These are phyloP conservation scores for Daldinia decipiens DNA, from an alignment of 495 filamentous ascomycete genomes.

Conservation along the genomic window DNA sequence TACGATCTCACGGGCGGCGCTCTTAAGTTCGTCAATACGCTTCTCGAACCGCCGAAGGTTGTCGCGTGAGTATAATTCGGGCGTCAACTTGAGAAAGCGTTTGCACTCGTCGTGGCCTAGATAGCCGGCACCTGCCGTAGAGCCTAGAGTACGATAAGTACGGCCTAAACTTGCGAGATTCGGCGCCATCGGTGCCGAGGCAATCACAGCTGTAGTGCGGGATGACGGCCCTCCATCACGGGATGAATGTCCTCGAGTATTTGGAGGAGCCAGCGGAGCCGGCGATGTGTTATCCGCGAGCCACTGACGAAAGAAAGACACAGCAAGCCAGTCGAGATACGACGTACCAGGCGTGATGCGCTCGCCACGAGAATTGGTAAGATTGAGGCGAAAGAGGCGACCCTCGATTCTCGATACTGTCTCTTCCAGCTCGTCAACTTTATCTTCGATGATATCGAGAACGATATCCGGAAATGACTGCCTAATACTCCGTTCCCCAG, in stretches of 20 bases:
- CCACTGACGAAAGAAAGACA: constrained; percentile 89
- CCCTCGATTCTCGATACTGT: constrained; percentile 74
- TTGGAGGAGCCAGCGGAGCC: constrained; percentile 62
- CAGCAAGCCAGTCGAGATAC: constrained; percentile 87
- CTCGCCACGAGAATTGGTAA: constrained; percentile 83
- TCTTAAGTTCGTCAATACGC: constrained; percentile 86
- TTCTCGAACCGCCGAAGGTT: constrained; percentile 83
- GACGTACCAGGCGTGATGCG: constrained; percentile 78
- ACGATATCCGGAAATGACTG: constrained; percentile 75
- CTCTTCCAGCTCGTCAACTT: constrained; percentile 84
- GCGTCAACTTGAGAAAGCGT: constrained; percentile 80
- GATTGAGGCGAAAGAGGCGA: constrained; percentile 79
- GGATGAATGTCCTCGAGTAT: constrained; percentile 33
- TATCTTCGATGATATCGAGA: constrained; percentile 89
- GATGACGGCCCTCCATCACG: constrained; percentile 36
- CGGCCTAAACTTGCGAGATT: constrained; percentile 66
- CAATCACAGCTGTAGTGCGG: constrained; percentile 27
- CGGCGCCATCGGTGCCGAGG: constrained; percentile 40
- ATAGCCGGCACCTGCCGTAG: constrained; percentile 67
- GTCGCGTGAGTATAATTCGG: constrained; percentile 75
- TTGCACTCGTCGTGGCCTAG: constrained; percentile 88
- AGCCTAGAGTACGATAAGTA: constrained; percentile 77
- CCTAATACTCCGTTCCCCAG: constrained; percentile 77
- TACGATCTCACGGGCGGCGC: constrained; percentile 81
- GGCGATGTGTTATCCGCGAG: constrained; percentile 86